A percentile compares a stretch with the other conserved stretches of the same genome.
phyloP scores from a whole-genome alignment of 2,329 filamentous ascomycete species.

The Dactylellina haptotyla region DNA sequence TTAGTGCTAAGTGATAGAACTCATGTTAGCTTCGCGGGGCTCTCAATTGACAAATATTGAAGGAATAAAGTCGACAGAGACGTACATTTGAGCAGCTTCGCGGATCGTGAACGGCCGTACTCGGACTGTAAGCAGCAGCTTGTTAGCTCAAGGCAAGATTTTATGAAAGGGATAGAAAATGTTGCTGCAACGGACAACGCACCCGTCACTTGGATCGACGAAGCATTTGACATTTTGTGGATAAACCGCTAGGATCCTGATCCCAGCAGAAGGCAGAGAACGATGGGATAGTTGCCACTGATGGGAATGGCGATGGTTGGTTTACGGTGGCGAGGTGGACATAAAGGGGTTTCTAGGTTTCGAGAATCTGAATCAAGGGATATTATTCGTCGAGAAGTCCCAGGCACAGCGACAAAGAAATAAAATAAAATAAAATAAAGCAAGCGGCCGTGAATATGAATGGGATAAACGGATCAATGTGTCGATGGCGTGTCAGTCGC shows the following conservation, averaged over 20 bases:
- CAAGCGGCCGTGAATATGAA: background rate
- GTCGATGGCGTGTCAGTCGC: background rate
- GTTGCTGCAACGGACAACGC: background rate
- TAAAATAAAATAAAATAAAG: background rate
- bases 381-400: slow-evolving; percentile 34
- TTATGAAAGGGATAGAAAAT: no score
- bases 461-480: background rate
- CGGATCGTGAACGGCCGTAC: slow-evolving; percentile 81
- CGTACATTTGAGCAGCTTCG: slow-evolving; percentile 89
- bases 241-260: slow-evolving; percentile 8
- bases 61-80: slow-evolving; percentile 13
- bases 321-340: slow-evolving; percentile 10
- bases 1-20: slow-evolving; percentile 65
- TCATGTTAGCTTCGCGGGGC: slow-evolving; percentile 18
- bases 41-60: background rate
- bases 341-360: slow-evolving; percentile 39
- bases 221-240: slow-evolving; percentile 32
- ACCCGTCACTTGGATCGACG: slow-evolving; percentile 53
- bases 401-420: slow-evolving; percentile 2
- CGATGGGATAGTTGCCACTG: background rate
- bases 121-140: slow-evolving; percentile 65
- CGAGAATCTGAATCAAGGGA: slow-evolving; percentile 25
- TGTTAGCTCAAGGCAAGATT: slow-evolving; percentile 5
- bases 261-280: background rate
- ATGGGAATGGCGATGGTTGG: background rate